Evolutionary conservation across 2,329 filamentous ascomycete genomes (phyloP).

Genomic region (Paecilomyces niveus): DNA sequence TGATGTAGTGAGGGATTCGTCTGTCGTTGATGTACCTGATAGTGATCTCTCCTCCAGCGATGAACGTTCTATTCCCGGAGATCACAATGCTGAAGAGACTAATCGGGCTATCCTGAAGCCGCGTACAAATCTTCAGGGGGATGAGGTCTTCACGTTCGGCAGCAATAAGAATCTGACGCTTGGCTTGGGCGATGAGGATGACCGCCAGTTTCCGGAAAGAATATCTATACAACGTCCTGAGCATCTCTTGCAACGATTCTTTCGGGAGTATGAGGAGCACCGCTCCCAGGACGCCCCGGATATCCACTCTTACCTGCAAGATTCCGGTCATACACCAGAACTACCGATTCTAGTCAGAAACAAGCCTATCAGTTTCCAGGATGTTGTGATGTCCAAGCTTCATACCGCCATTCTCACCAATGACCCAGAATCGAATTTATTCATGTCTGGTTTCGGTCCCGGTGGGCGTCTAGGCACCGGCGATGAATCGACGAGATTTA

Average conservation of each 20-base stretch:
- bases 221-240: conserved; percentile 69
- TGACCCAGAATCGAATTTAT: conserved; percentile 83
- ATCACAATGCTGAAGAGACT: conserved; percentile 46
- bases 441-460: conserved; percentile 85
- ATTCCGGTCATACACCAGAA: conserved; percentile 40
- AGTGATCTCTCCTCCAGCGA: conserved; percentile 21
- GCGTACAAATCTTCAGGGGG: conserved; percentile 50
- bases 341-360: conserved; percentile 68
- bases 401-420: conserved; percentile 83
- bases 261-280: conserved; percentile 54
- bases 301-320: conserved; percentile 8
- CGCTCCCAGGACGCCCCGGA: conserved; percentile 26
- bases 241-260: conserved; percentile 66
- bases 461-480: conserved; percentile 84
- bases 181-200: conserved; percentile 90
- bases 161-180: conserved; percentile 94
- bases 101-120: conserved; percentile 26
- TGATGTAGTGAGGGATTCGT: conserved; percentile 25
- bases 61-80: conserved; percentile 24
- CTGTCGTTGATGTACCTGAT: conserved; percentile 40
- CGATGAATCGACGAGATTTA: conserved; percentile 82
- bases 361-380: conserved; percentile 66
- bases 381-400: conserved; percentile 82
- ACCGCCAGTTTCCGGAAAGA: conserved; percentile 86
- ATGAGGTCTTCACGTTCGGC: conserved; percentile 89